Base-by-base conservation (phyloP, 2,329 filamentous ascomycete genomes). In the Cladosporium sp. region DNA sequence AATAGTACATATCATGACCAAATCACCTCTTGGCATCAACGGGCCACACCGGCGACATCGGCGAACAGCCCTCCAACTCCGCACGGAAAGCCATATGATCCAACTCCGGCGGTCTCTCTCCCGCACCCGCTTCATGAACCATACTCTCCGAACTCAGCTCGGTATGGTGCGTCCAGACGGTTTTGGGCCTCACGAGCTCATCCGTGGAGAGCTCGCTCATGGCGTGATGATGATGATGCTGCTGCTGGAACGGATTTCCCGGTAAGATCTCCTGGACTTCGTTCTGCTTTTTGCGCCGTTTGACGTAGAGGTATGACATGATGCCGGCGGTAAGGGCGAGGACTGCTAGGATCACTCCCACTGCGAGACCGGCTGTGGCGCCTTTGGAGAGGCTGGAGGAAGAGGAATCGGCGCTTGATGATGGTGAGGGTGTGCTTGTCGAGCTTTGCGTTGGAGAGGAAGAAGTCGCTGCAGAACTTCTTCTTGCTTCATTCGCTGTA, bases 61-160 rank as follows among this genome's bases (percentile, higher is more conserved):
- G 43, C 8, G 17, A n/a, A 15, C 24, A 19, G 6, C 45, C 45
- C 17, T 48, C 37, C 37, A 48, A 32, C 37, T 48, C 45, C 29
- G 38, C 38, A 13, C 37, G 37, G 17, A 48, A 40, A 5, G 15
- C 37, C 17, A n/a, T 20, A 30, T 20, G 27, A n/a, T 48, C 45
- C 45, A 48, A 17, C 20, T 48, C 45, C 18, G 45, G 45, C 29
- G 17, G 37, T 8, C 45, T 24, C 7, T 40, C 45, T 22, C 45
- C 37, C 3, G 15, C 27, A n/a, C 45, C 45, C 7, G 45, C 45
- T n/a, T 48, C 45, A 9, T 48, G 34, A 5, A 48, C 37, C 45
- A 48, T 48, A 12, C 18, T 41, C 7, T 48, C 45, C 5, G 36
- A 32, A 18, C 45, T 48, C 18, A 48, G 27, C 27, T 48, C 45